Evolutionary conservation across 306 rosid species (phyloP).

Genomic region (Ziziphus jujuba): DNA sequence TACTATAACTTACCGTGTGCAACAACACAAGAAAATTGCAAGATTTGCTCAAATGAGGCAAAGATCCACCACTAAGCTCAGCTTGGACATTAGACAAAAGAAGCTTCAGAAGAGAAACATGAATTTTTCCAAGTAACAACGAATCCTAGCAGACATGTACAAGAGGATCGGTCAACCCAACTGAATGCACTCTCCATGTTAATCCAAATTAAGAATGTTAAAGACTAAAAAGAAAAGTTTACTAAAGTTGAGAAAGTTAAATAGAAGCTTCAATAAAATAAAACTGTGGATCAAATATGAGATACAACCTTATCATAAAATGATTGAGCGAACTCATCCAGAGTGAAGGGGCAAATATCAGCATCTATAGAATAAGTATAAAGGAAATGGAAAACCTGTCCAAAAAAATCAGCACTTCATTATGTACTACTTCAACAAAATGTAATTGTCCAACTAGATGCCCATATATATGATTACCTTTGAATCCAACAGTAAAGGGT

Average conservation of each 20-base stretch:
- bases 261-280: not conserved
- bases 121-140: constrained; percentile 79
- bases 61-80: constrained; percentile 56
- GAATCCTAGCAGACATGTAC: constrained; percentile 64
- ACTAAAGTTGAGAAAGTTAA: not conserved
- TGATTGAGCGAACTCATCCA: constrained; percentile 91
- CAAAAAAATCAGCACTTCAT: constrained; percentile 22
- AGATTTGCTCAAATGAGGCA: constrained; percentile 64
- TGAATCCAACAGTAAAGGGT: constrained; percentile 1
- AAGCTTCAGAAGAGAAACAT: constrained; percentile 74
- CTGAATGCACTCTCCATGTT: not conserved
- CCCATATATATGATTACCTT: not conserved
- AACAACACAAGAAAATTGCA: constrained; percentile 89
- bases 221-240: constrained; percentile 8
- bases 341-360: constrained; percentile 76
- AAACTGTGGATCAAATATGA: constrained; percentile 32
- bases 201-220: not conserved
- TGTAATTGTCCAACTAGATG: constrained; percentile 1
- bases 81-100: constrained; percentile 72
- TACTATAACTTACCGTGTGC: constrained; percentile 68
- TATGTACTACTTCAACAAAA: constrained; percentile 3
- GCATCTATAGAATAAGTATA: constrained; percentile 67
- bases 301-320: constrained; percentile 84
- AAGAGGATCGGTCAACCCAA: constrained; percentile 13
- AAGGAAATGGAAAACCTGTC: constrained; percentile 88